These are phyloP conservation scores for Agrocybe pediades DNA, from an alignment of 768 basidiomycete species.

Conservation along the genomic window DNA sequence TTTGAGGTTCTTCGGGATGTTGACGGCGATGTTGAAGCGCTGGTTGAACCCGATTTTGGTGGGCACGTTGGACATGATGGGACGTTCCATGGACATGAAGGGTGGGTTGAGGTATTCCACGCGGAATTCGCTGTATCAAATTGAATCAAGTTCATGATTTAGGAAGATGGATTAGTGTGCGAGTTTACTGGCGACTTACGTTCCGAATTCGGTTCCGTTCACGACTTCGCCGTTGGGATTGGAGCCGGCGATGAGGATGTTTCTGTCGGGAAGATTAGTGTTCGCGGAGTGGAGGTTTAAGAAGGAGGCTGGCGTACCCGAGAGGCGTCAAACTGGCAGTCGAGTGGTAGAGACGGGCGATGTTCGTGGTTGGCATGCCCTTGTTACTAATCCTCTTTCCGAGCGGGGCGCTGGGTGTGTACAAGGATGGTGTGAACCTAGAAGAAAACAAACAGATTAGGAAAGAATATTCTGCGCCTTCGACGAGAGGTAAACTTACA, in stretches of 20 bases:
- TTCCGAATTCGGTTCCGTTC: constrained; percentile 25
- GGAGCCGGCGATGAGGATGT: constrained; percentile 39
- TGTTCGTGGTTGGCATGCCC: constrained; percentile 38
- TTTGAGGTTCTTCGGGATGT: constrained; percentile 26
- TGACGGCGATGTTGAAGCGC: constrained; percentile 29
- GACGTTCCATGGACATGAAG: constrained; percentile 37
- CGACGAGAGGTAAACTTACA: constrained; percentile 2
- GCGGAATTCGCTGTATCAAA: constrained; percentile 34
- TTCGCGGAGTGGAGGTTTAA: neutral
- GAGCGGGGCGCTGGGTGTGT: constrained; percentile 39
- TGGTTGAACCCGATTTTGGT: constrained; percentile 32
- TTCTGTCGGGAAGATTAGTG: constrained; percentile 12
- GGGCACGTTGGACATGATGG: constrained; percentile 31
- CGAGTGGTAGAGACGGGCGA: constrained; percentile 67
- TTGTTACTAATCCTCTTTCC: constrained; percentile 48
- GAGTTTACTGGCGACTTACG: constrained; percentile 8
- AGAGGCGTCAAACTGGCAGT: constrained; percentile 53
- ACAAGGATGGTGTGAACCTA: constrained; percentile 44
- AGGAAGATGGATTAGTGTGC: no score
- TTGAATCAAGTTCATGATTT: neutral
- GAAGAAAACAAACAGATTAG: neutral
- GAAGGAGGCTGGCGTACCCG: constrained; percentile 24
- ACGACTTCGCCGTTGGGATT: constrained; percentile 40
- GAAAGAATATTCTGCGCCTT: neutral
- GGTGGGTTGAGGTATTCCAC: constrained; percentile 43